Conservation (phyloP, 768 basidiomycete species). For the Phylloporus scabripes region DNA sequence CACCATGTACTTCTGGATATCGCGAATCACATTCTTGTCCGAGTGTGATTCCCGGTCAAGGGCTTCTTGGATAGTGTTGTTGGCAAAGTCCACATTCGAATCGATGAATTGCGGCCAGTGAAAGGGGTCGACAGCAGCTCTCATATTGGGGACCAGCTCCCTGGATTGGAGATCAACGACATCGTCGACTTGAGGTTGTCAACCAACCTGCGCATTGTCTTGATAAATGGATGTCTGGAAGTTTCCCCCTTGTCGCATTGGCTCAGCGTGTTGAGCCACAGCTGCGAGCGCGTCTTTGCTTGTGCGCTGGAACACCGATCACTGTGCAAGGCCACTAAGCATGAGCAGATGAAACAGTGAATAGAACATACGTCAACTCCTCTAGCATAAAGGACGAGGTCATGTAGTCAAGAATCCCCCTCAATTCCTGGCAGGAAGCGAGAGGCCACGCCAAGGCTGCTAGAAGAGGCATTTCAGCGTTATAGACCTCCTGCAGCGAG, state of each 20-base stretch:
- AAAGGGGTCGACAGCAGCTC: conserved; percentile 18
- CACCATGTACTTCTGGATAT: conserved; percentile 25
- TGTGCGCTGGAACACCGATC: conserved; percentile 23
- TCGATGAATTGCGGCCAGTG: conserved; percentile 27
- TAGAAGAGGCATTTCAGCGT: conserved; percentile 24
- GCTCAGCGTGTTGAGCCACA: conserved; percentile 22
- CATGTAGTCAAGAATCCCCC: conserved; percentile 26
- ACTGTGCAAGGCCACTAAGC: conserved; percentile 8
- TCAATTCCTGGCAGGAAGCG: conserved; percentile 18
- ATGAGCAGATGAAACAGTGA: not conserved
- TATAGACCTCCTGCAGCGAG: conserved; percentile 19
- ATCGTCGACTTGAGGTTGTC: too few relatives aligned
- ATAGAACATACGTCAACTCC: conserved; percentile 22
- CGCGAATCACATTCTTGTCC: conserved; percentile 7
- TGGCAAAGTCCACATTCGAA: conserved; percentile 17
- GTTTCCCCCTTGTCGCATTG: conserved; percentile 14
- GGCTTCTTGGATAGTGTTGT: conserved; percentile 22
- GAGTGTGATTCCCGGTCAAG: conserved; percentile 22
- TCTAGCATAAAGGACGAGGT: conserved; percentile 29
- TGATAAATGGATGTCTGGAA: conserved; percentile 22
- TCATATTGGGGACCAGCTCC: conserved; percentile 22
- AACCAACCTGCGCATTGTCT: conserved; percentile 22
- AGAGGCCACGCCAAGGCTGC: conserved; percentile 23
- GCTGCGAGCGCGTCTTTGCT: conserved; percentile 10
- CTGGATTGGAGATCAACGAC: conserved; percentile 6